These are phyloP conservation scores for Lecanosticta acicola DNA, from an alignment of 2,329 filamentous ascomycete genomes.

Conservation along the genomic window DNA sequence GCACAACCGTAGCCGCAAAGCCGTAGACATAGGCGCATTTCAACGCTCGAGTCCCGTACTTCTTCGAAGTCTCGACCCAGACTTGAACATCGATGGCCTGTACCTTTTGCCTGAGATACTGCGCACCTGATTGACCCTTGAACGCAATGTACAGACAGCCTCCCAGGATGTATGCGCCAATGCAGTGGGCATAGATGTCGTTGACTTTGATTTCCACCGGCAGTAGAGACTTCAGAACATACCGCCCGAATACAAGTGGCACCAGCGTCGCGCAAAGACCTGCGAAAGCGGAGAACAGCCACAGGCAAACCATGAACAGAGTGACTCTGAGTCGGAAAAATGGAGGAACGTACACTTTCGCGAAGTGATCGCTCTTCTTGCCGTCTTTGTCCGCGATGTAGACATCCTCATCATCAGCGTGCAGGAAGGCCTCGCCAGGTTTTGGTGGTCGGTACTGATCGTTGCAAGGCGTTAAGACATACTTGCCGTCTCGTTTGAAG, in stretches of 20 bases:
- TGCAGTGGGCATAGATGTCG: constrained; percentile 92
- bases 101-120: constrained; percentile 15
- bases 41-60: constrained; percentile 33
- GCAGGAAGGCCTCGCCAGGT: constrained; percentile 71
- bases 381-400: constrained; percentile 30
- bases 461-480: constrained; percentile 86
- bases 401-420: constrained; percentile 58
- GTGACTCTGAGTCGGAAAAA: constrained; percentile 75
- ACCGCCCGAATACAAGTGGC: constrained; percentile 77
- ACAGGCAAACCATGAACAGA: constrained; percentile 82
- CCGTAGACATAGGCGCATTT: constrained; percentile 68
- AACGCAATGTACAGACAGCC: constrained; percentile 54
- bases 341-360: constrained; percentile 68
- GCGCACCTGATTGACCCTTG: constrained; percentile 14
- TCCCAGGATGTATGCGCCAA: constrained; percentile 78
- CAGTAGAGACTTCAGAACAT: constrained; percentile 67
- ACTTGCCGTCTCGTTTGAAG: constrained; percentile 68
- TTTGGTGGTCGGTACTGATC: constrained; percentile 94
- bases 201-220: constrained; percentile 72
- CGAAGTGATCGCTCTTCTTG: constrained; percentile 42
- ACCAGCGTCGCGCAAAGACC: constrained; percentile 81
- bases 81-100: constrained; percentile 19
- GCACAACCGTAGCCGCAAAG: constrained; percentile 71
- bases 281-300: constrained; percentile 84
- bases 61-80: constrained; percentile 21